phyloP scores from a whole-genome alignment of 2,329 filamentous ascomycete genomes.

The Simplicillium aogashimaense region DNA sequence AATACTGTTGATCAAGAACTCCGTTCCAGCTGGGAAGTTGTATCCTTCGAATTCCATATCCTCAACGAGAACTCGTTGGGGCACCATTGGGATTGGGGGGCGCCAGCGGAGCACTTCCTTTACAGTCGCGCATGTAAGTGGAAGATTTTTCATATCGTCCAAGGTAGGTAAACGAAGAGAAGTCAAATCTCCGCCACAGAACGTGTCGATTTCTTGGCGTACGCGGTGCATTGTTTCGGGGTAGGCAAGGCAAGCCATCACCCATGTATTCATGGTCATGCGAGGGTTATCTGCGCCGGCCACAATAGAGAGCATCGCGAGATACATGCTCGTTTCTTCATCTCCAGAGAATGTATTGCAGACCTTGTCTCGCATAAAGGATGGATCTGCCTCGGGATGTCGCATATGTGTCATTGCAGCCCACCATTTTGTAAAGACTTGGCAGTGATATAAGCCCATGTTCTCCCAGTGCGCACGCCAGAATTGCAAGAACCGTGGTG shows the following conservation, averaged over 20 bases:
- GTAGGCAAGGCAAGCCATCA: constrained; percentile 18
- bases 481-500: too few relatives aligned
- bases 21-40: constrained; percentile 30
- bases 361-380: too few relatives aligned
- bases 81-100: constrained; percentile 24
- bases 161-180: constrained; percentile 24
- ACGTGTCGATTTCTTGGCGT: constrained; percentile 30
- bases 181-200: constrained; percentile 26
- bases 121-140: constrained; percentile 30
- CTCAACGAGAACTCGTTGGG: constrained; percentile 25
- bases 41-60: constrained; percentile 36
- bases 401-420: too few relatives aligned
- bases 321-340: constrained; percentile 28
- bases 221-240: constrained; percentile 22
- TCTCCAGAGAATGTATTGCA: constrained; percentile 20
- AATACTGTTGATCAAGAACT: constrained; percentile 27
- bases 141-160: constrained; percentile 26
- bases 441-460: too few relatives aligned
- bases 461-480: too few relatives aligned
- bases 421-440: too few relatives aligned
- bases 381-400: too few relatives aligned
- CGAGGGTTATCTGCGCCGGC: constrained; percentile 33
- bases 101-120: constrained; percentile 37
- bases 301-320: constrained; percentile 25
- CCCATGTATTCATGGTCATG: constrained; percentile 20